A percentile compares a stretch with the other conserved stretches of the same genome.
Evolutionary conservation across 306 rosid genomes (phyloP).

Genomic region (Cucurbita maxima): DNA sequence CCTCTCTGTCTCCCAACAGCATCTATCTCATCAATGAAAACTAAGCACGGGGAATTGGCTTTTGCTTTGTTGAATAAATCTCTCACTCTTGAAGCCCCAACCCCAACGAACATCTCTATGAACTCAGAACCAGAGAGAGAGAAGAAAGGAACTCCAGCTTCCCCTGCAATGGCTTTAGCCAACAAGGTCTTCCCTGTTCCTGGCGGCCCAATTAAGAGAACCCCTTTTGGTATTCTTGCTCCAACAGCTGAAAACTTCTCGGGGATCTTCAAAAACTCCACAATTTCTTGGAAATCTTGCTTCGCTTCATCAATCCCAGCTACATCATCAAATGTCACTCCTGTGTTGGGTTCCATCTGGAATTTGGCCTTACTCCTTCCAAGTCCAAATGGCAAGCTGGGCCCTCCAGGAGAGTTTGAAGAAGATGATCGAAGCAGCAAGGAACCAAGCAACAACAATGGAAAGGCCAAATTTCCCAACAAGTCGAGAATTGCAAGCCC

Average conservation of each 20-base stretch:
- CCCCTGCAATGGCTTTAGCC: conserved; percentile 78
- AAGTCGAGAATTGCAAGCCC: conserved; percentile 32
- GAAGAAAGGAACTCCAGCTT: conserved; percentile 81
- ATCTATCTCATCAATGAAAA: conserved; percentile 73
- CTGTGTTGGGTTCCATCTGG: conserved; percentile 74
- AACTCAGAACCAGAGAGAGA: conserved; percentile 75
- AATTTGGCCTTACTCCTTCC: conserved; percentile 76
- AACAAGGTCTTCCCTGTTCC: conserved; percentile 74
- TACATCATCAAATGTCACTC: conserved; percentile 66
- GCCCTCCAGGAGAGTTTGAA: conserved; percentile 40
- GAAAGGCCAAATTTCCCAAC: conserved; percentile 53
- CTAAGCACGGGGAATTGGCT: conserved; percentile 53
- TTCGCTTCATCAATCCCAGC: conserved; percentile 87
- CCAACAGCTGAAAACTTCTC: conserved; percentile 70
- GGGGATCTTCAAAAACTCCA: conserved; percentile 60
- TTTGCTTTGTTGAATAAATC: conserved; percentile 68
- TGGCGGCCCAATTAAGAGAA: conserved; percentile 56
- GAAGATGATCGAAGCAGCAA: conserved; percentile 33
- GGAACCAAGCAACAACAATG: conserved; percentile 39
- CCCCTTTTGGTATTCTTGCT: conserved; percentile 64
- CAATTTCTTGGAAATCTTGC: conserved; percentile 71
- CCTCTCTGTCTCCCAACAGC: conserved; percentile 85
- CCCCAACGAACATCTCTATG: conserved; percentile 76
- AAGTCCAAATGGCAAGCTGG: conserved; percentile 64
- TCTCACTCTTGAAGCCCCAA: conserved; percentile 76